Base-by-base conservation (phyloP, 2,329 filamentous ascomycete species). In the Fusarium chaquense region DNA sequence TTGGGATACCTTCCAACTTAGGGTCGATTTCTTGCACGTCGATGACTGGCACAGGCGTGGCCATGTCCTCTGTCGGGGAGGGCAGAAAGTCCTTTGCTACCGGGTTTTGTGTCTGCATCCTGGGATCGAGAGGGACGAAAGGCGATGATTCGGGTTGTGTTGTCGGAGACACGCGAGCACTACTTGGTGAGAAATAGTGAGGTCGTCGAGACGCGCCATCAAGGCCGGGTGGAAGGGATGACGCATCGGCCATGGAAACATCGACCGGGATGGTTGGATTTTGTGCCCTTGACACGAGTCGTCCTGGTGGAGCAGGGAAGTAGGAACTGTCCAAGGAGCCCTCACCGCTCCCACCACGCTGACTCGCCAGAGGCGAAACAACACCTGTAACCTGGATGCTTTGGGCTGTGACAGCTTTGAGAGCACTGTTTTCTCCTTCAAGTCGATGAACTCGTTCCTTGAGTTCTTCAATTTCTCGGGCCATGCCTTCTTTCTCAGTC, bases 21-120 rank as follows among this genome's bases (percentile, higher is more conserved):
- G 87, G 86, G 68, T 89, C 83, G 28, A 89, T 85, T 62, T 85
- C 83, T 44, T 85, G 83, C 12, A 90, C 84, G 62, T 89, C 87
- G 52, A 90, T 86, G 30, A 85, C 81, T 6, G 84, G 82, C 2
- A 83, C 76, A 18, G 78, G 80, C 6, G 76, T 76, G 28, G 76
- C 63, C 10, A 45, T 56, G 2, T 76, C 76, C 45, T 79, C 77
- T 22, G 78, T 75, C 6, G 75, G 75, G 10, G 75, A 74, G 4
- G 73, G 71, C 6, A 82, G 72, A 51, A 82, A 82, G 68, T 82
- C 78, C 40, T 77, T 77, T 32, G 75, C 57, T 20, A 72, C 71
- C 7, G 80, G 78, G 10, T 79, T 78, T 35, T 77, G 70, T 7
- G 78, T 78, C 60, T 84, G 82, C 74, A 83, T 84, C 40, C 82